phyloP scores from a whole-genome alignment of 176 grass and related monocot genomes.

The Miscanthus lutarioriparius region DNA sequence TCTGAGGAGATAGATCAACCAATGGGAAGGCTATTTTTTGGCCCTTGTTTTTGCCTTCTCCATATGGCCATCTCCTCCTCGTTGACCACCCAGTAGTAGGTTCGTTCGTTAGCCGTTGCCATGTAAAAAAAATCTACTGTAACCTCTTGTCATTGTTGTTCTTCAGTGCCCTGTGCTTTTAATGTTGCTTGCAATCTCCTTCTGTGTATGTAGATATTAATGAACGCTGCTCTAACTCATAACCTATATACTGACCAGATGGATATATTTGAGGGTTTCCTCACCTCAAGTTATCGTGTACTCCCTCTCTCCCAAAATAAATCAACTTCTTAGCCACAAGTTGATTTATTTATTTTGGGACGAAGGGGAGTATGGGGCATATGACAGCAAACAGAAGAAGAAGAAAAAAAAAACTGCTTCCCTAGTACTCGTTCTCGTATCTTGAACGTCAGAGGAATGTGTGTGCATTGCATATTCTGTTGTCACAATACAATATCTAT shows the following conservation, averaged over 20 bases:
- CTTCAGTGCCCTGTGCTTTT: constrained; percentile 40
- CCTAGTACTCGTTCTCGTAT: neutral
- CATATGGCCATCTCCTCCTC: constrained; percentile 1
- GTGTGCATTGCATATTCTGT: constrained; percentile 35
- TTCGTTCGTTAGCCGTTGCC: constrained; percentile 30
- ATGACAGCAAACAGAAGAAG: constrained; percentile 29
- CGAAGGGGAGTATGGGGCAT: neutral
- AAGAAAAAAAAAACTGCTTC: neutral
- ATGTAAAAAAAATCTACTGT: constrained; percentile 41
- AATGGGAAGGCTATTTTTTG: constrained; percentile 47
- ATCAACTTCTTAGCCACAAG: no score
- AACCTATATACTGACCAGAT: constrained; percentile 33
- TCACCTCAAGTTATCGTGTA: no score
- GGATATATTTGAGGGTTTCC: constrained; percentile 16
- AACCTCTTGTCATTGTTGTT: constrained; percentile 34
- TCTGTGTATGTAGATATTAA: constrained; percentile 37
- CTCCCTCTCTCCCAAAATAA: no score
- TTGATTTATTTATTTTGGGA: neutral
- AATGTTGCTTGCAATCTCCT: constrained; percentile 46
- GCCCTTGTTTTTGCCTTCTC: constrained; percentile 54
- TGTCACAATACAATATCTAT: constrained; percentile 14
- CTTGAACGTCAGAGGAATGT: constrained; percentile 39
- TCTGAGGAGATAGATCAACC: neutral
- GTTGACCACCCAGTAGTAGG: constrained; percentile 44
- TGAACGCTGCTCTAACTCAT: constrained; percentile 15